Conservation (phyloP, 441 rosid species). For the Adansonia grandidieri region DNA sequence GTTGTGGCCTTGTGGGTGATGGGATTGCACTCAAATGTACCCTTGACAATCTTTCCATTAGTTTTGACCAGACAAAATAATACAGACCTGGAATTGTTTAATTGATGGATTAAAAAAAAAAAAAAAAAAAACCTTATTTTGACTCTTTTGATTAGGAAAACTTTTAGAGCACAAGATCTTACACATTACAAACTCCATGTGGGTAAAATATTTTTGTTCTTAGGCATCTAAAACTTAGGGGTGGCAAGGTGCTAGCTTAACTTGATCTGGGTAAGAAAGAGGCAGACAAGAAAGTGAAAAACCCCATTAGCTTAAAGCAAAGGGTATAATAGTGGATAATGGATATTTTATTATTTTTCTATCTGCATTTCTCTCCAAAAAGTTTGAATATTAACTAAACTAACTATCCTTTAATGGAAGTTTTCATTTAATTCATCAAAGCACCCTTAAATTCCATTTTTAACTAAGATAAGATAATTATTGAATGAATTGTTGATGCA, state of each 20-base stretch:
- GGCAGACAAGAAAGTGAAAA: background rate
- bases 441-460: background rate
- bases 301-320: background rate
- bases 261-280: background rate
- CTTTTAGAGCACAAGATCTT: conserved; percentile 4
- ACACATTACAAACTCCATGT: background rate
- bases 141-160: background rate
- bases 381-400: background rate
- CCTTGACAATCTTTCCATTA: conserved; percentile 40
- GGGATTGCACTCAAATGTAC: conserved; percentile 51
- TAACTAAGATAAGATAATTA: background rate
- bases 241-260: conserved; percentile 7
- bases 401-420: background rate
- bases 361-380: background rate
- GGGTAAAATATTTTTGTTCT: background rate
- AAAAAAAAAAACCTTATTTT: background rate
- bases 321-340: background rate
- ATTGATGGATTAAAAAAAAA: too few relatives aligned
- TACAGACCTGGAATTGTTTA: conserved; percentile 15
- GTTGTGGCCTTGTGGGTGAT: conserved; percentile 19
- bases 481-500: background rate
- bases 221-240: background rate
- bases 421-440: background rate
- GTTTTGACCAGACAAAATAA: conserved; percentile 42
- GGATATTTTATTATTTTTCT: background rate